Base-by-base conservation (phyloP, 2,329 filamentous ascomycete species). In the Alternaria triticimaculans region DNA sequence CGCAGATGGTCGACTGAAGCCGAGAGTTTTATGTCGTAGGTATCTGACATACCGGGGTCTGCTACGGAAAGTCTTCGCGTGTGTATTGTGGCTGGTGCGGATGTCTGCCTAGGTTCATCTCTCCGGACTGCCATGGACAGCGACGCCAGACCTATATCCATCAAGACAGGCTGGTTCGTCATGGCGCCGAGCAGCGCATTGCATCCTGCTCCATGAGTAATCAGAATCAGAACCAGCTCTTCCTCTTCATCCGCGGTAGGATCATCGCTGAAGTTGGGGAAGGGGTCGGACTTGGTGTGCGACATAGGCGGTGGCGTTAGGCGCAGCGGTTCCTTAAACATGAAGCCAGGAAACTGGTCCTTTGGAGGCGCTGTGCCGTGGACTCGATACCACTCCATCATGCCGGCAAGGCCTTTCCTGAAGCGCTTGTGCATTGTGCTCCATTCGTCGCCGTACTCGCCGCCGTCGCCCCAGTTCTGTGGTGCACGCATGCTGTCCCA, bases 181-280 rank as follows among this genome's bases (percentile, higher is more conserved):
- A 99, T 87, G 25, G 94, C 94, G 12, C 95, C 94, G 66, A 99
- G 94, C 48, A 99, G 82, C 3, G 96, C 96, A 81, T 99, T 99
- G 81, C 95, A 97, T 43, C 96, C 96, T 14, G 96, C 96, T 23
- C 95, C 95, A 76, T 99, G 96, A 0, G 96, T 97, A 21, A 99
- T 92, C 8, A 99, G 82, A 44, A 99, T 86, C 15, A 99, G 84
- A 2, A 98, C 90, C 2, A 94, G 87, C 71, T 89, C 87, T 14
- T 91, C 88, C 0, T 88, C 86, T 3, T 87, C 84, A 1, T 86
- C 82, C 4, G 75, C 67, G 1, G 85, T 81, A 4, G 75, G 64
- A 23, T 71, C 69, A 6, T 74, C 63, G n/a, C 68, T 70, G n/a
- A 81, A 76, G 5, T 37, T 79, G 66, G 68, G 79, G 74, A 76